Base-by-base conservation (phyloP, 116 monocot species). In the Zostera marina region DNA sequence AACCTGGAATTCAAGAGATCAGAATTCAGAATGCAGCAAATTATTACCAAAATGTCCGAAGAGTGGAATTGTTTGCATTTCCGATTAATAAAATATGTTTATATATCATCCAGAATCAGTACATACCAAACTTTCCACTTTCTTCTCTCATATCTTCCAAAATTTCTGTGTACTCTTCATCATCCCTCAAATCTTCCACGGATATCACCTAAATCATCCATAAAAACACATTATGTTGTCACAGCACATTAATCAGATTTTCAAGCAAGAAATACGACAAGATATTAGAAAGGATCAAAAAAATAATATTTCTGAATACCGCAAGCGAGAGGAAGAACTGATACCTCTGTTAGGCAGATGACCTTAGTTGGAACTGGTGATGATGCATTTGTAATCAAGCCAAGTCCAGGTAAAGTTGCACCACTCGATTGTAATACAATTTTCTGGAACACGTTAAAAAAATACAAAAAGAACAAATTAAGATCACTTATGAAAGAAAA, bases 91-190 rank as follows among this genome's bases (percentile, higher is more conserved):
- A 22, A 53, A 53, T 19, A 9, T 14, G 47, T 11, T 53, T 8
- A 53, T 32, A 32, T 32, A 32, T 32, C 32, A 32, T 32, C 32
- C 1, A 32, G 32, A 32, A 32, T 32, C 32, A 32, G 47, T 53
- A 14, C 60, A 49, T 75, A 82, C 82, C 82, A 63, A 73, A 82
- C 54, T 82, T 82, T 11, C 68, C 69, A 2, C 74, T 67, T 78
- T 82, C 82, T 61, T 72, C 66, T 72, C 72, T 74, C 82, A 82
- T 82, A 59, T 82, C 82, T 52, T 82, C 78, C 47, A 82, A 61
- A 58, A 82, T 82, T 47, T 77, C 82, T 63, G 69, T 66, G 49
- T 77, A 82, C n/a, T 75, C 82, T 10, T 72, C 69, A 63, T 82
- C 82, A 72, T 75, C 62, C 38, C 45, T 66, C 49, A 82, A 52